Evolutionary conservation across 768 basidiomycete genomes (phyloP), one percentile per base, ranked within the genome.

Genomic region (Pisolithus orientalis): DNA sequence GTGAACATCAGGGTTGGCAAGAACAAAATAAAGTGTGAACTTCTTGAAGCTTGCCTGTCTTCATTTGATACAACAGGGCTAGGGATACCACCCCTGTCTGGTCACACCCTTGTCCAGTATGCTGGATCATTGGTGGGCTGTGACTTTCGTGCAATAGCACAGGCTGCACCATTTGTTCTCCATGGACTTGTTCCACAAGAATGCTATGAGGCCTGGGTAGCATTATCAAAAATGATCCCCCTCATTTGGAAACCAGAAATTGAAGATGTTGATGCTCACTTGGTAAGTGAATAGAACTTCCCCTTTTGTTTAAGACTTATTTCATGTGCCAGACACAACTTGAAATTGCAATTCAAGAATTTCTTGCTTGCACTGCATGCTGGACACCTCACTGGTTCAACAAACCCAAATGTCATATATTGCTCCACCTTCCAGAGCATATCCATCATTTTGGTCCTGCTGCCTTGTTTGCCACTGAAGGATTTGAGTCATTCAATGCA

Each of bases 371-470:
- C 17, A 66, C 69, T 0, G 67, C 65, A 6, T 52, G 29, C 1
- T 65, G 63, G 62, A 66, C 62, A 4, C 51, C 52, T 28, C 56
- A 44, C 10, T 74, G 66, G 70, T 73, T 75, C 55, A 72, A 71
- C 49, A 76, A 77, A 54, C 66, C 72, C 1, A 77, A 76, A 53
- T 74, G 75, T 52, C 75, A 77, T 44, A 58, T 76, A 37, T 39
- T 76, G 6, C 38, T 70, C 1, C 75, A 77, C 53, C 56, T 77
- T 1, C 63, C 65, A 0, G 51, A 53, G 0, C 69, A 75, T 50
- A 70, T 77, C 40, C 49, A 61, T 0, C 57, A 66, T 0, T 76
- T 76, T 64, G 75, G 73, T 0, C 75, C 72, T 13, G 73, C 74
- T 0, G 71, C 73, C 14, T 57, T 72, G 0, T 76, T 75, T 65